Evolutionary conservation across 2,329 filamentous ascomycete genomes (phyloP).

Genomic region (Colletotrichum sp.): DNA sequence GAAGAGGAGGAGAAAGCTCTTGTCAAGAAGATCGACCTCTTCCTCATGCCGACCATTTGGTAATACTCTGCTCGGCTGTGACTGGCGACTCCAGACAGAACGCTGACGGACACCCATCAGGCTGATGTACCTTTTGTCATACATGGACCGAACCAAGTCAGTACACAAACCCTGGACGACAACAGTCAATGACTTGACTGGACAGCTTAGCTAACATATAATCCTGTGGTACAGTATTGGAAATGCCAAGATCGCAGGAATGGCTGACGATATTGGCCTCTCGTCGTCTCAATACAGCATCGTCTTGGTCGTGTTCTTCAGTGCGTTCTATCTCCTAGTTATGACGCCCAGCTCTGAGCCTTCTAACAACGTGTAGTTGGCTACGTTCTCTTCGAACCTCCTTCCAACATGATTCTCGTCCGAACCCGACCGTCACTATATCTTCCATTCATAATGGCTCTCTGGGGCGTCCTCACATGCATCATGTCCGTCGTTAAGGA

Average conservation of each 20-base stretch:
- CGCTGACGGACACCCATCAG: slow-evolving; percentile 25
- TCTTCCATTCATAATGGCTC: slow-evolving; percentile 69
- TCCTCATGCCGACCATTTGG: slow-evolving; percentile 56
- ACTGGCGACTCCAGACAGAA: neutral
- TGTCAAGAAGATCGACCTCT: slow-evolving; percentile 44
- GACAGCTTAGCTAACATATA: neutral
- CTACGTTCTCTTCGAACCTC: slow-evolving; percentile 68
- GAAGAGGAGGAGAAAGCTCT: slow-evolving; percentile 35
- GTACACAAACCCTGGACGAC: neutral
- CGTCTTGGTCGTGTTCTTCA: slow-evolving; percentile 67
- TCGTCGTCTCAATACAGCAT: slow-evolving; percentile 65
- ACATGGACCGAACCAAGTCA: slow-evolving; percentile 61
- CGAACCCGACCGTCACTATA: slow-evolving; percentile 67
- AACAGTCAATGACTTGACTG: no score
- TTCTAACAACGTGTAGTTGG: slow-evolving; percentile 47
- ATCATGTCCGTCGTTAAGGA: slow-evolving; percentile 26
- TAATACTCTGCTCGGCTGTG: neutral
- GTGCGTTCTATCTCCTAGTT: neutral
- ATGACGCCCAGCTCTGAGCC: slow-evolving; percentile 23
- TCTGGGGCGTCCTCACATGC: slow-evolving; percentile 37
- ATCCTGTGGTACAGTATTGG: slow-evolving; percentile 33
- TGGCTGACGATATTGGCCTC: slow-evolving; percentile 54
- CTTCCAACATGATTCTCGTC: slow-evolving; percentile 71
- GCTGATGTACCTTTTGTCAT: slow-evolving; percentile 56
- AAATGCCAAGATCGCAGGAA: slow-evolving; percentile 61